Conservation (phyloP, 75 land plant genomes). For the Selaginella tamariscina region DNA sequence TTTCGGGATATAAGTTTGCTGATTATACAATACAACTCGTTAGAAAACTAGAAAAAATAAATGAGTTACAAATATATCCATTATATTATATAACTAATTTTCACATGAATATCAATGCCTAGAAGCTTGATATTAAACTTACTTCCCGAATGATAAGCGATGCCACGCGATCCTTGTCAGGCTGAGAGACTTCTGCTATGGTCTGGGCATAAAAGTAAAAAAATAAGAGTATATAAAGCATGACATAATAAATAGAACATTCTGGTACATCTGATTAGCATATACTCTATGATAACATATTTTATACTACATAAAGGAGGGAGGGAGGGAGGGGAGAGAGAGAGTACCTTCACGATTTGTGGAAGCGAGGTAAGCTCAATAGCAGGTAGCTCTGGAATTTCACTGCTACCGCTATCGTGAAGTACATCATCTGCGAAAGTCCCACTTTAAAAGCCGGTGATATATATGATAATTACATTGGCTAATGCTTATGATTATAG, state of each 20-base stretch:
- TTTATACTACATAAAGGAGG: too few species aligned
- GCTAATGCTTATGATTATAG: background rate
- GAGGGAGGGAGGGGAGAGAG: too few species aligned
- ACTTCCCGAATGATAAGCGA: constrained; percentile 72
- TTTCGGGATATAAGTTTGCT: constrained; percentile 73
- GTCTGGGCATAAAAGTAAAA: too few species aligned
- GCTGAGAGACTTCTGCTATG: constrained; percentile 44
- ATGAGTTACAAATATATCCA: background rate
- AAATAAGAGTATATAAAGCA: background rate
- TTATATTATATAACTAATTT: too few species aligned
- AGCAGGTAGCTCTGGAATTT: constrained; percentile 57
- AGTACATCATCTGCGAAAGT: constrained; percentile 10
- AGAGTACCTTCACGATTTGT: constrained; percentile 59
- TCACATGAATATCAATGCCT: too few species aligned
- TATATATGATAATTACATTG: too few species aligned
- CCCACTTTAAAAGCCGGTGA: too few species aligned
- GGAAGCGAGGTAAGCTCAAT: constrained; percentile 77
- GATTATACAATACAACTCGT: constrained; percentile 12
- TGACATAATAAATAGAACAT: background rate
- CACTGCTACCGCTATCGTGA: constrained; percentile 34
- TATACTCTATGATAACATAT: too few species aligned
- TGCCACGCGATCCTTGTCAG: constrained; percentile 58
- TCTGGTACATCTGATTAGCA: too few species aligned
- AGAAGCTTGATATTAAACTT: constrained; percentile 26
- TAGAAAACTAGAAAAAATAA: background rate